Evolutionary conservation across 176 grass and related monocot genomes (phyloP).

Genomic region (Oryza officinalis): DNA sequence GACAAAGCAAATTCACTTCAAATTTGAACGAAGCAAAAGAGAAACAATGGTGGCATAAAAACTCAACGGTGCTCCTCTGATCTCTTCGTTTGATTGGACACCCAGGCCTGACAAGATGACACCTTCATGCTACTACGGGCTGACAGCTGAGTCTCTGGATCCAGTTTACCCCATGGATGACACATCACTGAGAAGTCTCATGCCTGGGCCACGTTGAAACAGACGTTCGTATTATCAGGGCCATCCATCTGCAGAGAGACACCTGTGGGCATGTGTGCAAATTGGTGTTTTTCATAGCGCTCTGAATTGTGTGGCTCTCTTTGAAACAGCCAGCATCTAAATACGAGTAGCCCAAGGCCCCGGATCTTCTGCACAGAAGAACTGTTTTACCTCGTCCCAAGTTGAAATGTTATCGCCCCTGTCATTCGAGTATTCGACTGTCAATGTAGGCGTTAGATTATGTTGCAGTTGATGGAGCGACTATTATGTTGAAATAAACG

Average conservation of each 20-base stretch:
- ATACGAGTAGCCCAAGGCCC: background rate
- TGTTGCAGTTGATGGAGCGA: no score
- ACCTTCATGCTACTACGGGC: slow-evolving; percentile 19
- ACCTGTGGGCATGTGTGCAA: background rate
- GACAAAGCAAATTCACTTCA: background rate
- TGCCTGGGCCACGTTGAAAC: background rate
- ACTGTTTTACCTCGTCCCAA: background rate
- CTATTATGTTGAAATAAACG: no score
- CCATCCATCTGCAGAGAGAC: slow-evolving; percentile 1
- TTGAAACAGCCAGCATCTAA: background rate
- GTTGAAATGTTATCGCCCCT: background rate
- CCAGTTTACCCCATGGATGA: background rate
- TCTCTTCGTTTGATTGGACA: background rate
- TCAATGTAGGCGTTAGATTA: background rate
- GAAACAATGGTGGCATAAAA: background rate
- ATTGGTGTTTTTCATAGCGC: background rate
- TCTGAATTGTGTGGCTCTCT: slow-evolving; percentile 20
- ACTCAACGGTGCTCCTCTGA: no score
- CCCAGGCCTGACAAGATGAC: slow-evolving; percentile 18
- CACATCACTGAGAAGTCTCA: background rate
- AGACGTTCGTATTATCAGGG: background rate
- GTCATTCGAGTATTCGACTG: background rate
- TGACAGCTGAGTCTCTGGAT: slow-evolving; percentile 30
- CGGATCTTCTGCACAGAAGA: background rate
- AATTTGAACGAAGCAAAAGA: background rate